Conservation (phyloP, 2,329 filamentous ascomycete species). For the Trichoderma lentiforme region DNA sequence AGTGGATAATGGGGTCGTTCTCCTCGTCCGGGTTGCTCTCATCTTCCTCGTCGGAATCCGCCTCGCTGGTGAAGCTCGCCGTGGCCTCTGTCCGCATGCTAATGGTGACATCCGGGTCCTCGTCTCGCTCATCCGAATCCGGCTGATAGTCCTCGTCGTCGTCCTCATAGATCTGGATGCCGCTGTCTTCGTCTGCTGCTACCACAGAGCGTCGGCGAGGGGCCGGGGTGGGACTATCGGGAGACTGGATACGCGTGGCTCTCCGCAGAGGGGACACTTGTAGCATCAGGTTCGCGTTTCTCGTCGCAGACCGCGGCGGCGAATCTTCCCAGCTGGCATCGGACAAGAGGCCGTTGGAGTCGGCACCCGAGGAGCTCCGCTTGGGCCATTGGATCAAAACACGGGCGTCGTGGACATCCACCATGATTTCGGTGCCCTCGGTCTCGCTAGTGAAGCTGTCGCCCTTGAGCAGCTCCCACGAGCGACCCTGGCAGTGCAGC, state of each 20-base stretch:
- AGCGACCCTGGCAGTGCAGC: slow-evolving; percentile 83
- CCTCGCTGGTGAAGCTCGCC: slow-evolving; percentile 56
- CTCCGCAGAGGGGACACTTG: slow-evolving; percentile 60
- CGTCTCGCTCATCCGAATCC: slow-evolving; percentile 24
- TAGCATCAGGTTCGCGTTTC: slow-evolving; percentile 41
- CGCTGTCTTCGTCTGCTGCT: slow-evolving; percentile 36
- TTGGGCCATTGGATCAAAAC: slow-evolving; percentile 86
- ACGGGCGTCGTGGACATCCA: slow-evolving; percentile 90
- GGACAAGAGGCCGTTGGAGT: slow-evolving; percentile 50
- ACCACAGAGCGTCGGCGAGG: slow-evolving; percentile 45
- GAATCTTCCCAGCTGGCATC: slow-evolving; percentile 72
- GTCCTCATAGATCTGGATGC: slow-evolving; percentile 72
- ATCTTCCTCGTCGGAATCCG: slow-evolving; percentile 58
- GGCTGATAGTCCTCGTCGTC: slow-evolving; percentile 38
- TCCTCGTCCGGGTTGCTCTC: slow-evolving; percentile 77
- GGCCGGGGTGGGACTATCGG: slow-evolving; percentile 64
- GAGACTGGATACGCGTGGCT: slow-evolving; percentile 62
- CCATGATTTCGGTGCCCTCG: slow-evolving; percentile 83
- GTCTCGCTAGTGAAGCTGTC: slow-evolving; percentile 89
- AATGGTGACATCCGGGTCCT: slow-evolving; percentile 29
- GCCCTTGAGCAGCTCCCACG: slow-evolving; percentile 81
- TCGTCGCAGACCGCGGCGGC: slow-evolving; percentile 39
- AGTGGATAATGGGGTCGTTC: slow-evolving; percentile 89
- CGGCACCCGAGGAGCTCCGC: slow-evolving; percentile 39
- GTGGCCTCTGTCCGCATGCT: slow-evolving; percentile 51